These are phyloP conservation scores for Isatis tinctoria DNA, from an alignment of 345 rosid genomes.

Conservation along the genomic window DNA sequence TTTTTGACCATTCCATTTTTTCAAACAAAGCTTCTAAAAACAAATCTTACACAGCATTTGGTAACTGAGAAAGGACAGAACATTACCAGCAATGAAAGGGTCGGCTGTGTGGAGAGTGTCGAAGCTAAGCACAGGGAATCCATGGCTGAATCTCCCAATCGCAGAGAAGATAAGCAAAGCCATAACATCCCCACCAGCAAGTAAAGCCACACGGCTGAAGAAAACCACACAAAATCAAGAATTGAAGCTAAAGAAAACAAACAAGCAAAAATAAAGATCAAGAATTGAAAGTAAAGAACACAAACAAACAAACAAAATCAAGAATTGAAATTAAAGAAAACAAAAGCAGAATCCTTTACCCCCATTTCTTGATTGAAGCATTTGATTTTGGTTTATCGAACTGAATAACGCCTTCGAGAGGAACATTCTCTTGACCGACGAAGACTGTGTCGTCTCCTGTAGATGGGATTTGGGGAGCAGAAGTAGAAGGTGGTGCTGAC, in stretches of 20 bases:
- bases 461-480: slow-evolving; percentile 31
- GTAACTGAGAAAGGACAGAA: not conserved
- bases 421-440: slow-evolving; percentile 61
- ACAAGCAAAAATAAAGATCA: not conserved
- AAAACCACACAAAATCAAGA: not conserved
- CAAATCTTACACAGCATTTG: not conserved
- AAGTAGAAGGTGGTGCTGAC: slow-evolving; percentile 36
- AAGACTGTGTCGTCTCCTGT: slow-evolving; percentile 42
- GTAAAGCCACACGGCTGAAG: slow-evolving; percentile 66
- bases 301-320: not conserved
- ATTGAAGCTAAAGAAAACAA: not conserved
- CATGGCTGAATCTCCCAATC: slow-evolving; percentile 88
- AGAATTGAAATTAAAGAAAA: not conserved
- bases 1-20: not conserved
- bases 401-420: slow-evolving; percentile 89
- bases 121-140: slow-evolving; percentile 54
- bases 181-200: slow-evolving; percentile 88
- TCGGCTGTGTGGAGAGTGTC: slow-evolving; percentile 91
- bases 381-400: slow-evolving; percentile 70
- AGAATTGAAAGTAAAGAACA: not conserved
- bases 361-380: slow-evolving; percentile 62
- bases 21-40: not conserved
- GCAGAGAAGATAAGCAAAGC: slow-evolving; percentile 80
- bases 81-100: slow-evolving; percentile 81
- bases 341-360: slow-evolving; percentile 34